Conservation (phyloP, 2,329 filamentous ascomycete genomes). For the Dactylellina leptospora region DNA sequence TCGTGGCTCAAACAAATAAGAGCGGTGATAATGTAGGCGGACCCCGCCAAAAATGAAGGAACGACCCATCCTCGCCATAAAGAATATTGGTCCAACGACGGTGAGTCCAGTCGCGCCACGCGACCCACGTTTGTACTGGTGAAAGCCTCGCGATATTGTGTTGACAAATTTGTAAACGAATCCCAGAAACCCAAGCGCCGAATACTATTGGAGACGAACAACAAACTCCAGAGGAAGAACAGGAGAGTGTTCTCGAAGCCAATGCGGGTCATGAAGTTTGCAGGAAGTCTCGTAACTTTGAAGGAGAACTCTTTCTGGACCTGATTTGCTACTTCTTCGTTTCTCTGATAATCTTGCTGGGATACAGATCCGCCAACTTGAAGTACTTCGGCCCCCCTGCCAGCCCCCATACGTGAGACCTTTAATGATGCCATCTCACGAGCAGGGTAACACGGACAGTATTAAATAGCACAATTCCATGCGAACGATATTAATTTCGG, state of each 20-base stretch:
- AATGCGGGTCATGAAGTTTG: neutral
- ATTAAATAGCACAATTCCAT: too few relatives aligned
- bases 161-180: conserved; percentile 14
- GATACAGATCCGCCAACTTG: neutral
- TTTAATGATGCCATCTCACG: neutral
- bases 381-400: neutral
- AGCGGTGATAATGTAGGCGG: conserved; percentile 6
- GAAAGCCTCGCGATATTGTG: conserved; percentile 6
- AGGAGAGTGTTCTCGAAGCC: conserved; percentile 10
- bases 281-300: conserved; percentile 16
- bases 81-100: conserved; percentile 7
- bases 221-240: conserved; percentile 6
- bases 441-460: neutral
- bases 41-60: conserved; percentile 11
- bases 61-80: conserved; percentile 20
- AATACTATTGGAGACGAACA: conserved; percentile 10
- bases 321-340: neutral
- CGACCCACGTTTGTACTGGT: conserved; percentile 9
- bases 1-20: conserved; percentile 7
- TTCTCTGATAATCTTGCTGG: neutral
- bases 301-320: conserved; percentile 13
- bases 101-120: conserved; percentile 2
- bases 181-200: conserved; percentile 8
- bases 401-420: neutral
- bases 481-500: too few relatives aligned